A percentile compares a stretch with the other conserved stretches of the same genome.
Evolutionary conservation across 306 rosid genomes (phyloP).

Genomic region (Crataegus laevigata): DNA sequence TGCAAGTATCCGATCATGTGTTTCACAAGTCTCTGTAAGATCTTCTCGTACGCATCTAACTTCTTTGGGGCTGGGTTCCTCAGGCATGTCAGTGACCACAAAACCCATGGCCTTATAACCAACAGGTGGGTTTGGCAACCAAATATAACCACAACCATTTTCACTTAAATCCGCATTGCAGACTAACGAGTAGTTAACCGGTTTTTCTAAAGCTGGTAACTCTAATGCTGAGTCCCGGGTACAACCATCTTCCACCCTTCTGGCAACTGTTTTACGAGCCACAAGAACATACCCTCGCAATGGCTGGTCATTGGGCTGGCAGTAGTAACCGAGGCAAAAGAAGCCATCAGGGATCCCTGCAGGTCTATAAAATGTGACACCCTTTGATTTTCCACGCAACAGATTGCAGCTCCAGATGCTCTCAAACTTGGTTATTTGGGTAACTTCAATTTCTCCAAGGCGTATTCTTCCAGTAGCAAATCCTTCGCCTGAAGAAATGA

Average conservation of each 20-base stretch:
- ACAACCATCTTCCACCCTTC: conserved; percentile 15
- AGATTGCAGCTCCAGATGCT: conserved; percentile 50
- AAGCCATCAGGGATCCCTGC: conserved; percentile 58
- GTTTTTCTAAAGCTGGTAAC: conserved; percentile 51
- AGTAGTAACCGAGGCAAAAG: conserved; percentile 77
- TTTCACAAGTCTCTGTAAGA: conserved; percentile 77
- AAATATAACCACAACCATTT: conserved; percentile 59
- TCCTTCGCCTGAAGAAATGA: conserved; percentile 51
- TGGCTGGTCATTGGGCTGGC: conserved; percentile 56
- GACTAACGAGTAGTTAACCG: conserved; percentile 51
- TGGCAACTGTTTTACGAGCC: conserved; percentile 40
- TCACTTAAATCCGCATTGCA: conserved; percentile 54
- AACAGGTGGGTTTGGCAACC: conserved; percentile 78
- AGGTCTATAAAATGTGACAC: conserved; percentile 71
- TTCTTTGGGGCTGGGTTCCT: conserved; percentile 53
- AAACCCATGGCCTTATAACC: conserved; percentile 82
- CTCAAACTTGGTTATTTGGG: conserved; percentile 42
- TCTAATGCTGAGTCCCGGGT: not conserved
- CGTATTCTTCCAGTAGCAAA: conserved; percentile 61
- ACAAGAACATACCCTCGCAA: conserved; percentile 65
- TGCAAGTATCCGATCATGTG: conserved; percentile 32
- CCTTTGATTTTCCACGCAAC: conserved; percentile 37
- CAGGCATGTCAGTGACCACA: conserved; percentile 45
- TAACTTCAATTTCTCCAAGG: conserved; percentile 73
- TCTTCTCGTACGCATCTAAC: conserved; percentile 68